These are phyloP conservation scores for Stephanodiscus triporus DNA, from an alignment of 108 stramenopile species.

Conservation along the genomic window DNA sequence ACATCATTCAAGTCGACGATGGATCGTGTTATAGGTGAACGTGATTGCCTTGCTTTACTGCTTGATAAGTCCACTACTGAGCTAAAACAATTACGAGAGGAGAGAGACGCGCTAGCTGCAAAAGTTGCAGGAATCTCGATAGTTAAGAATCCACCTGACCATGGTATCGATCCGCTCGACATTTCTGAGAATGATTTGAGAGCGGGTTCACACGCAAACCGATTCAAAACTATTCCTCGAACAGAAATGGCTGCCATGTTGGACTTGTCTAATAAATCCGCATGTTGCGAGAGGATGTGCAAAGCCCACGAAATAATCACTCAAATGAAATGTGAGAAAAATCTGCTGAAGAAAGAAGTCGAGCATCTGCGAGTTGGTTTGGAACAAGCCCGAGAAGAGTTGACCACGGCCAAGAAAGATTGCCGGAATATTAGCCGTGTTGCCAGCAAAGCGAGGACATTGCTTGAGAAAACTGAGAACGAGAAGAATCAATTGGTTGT, in stretches of 20 bases:
- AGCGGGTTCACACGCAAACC: neutral
- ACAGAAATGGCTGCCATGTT: conserved; percentile 21
- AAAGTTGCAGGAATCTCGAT: neutral
- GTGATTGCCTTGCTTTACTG: conserved; percentile 19
- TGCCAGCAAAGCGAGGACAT: conserved; percentile 14
- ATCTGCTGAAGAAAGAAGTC: conserved; percentile 30
- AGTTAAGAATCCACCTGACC: neutral
- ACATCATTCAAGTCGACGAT: conserved; percentile 20
- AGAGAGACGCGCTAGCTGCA: neutral
- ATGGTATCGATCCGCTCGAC: neutral
- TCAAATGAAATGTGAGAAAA: conserved; percentile 22
- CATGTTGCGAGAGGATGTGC: conserved; percentile 11
- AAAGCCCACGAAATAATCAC: conserved; percentile 15
- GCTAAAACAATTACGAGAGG: neutral
- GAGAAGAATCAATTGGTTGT: conserved; percentile 28
- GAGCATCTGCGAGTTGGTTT: conserved; percentile 20
- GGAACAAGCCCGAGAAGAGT: conserved; percentile 19
- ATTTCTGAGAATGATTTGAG: neutral
- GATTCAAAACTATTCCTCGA: neutral
- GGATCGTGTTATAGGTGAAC: conserved; percentile 16
- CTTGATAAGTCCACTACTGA: conserved; percentile 15
- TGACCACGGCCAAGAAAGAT: conserved; percentile 13
- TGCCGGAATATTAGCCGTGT: conserved; percentile 1
- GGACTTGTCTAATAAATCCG: conserved; percentile 8
- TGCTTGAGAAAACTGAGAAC: conserved; percentile 16